Conservation (phyloP, 768 basidiomycete species). For the Rhizopogon vinicolor region DNA sequence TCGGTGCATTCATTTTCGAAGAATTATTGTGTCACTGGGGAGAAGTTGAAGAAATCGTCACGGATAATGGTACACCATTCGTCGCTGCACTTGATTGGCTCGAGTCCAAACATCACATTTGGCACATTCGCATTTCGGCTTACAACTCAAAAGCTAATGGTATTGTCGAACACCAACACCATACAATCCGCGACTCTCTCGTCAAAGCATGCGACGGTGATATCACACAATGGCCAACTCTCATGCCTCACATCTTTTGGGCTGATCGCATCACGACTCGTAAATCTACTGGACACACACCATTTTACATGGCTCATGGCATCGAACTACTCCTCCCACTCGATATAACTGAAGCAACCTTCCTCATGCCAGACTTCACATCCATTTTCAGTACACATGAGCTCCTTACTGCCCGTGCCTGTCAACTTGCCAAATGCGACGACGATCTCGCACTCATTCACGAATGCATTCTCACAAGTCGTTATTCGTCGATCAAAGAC, state of each 20-base stretch:
- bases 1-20: not conserved
- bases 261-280: constrained; percentile 25
- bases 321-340: constrained; percentile 21
- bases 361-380: constrained; percentile 23
- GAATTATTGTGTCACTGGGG: constrained; percentile 28
- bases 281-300: constrained; percentile 15
- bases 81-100: constrained; percentile 16
- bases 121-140: constrained; percentile 31
- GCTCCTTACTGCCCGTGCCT: constrained; percentile 15
- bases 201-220: constrained; percentile 29
- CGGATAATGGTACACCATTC: constrained; percentile 35
- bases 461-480: constrained; percentile 6
- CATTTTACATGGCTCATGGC: constrained; percentile 19
- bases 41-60: constrained; percentile 24
- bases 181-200: constrained; percentile 26
- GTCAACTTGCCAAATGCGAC: constrained; percentile 18
- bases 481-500: not conserved
- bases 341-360: constrained; percentile 26
- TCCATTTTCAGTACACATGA: constrained; percentile 16
- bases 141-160: constrained; percentile 40
- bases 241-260: constrained; percentile 14
- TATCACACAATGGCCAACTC: constrained; percentile 22
- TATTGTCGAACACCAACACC: constrained; percentile 22
- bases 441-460: constrained; percentile 4
- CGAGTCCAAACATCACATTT: constrained; percentile 21